phyloP scores from a whole-genome alignment of 176 grass and related monocot species.

The Oryza coarctata region DNA sequence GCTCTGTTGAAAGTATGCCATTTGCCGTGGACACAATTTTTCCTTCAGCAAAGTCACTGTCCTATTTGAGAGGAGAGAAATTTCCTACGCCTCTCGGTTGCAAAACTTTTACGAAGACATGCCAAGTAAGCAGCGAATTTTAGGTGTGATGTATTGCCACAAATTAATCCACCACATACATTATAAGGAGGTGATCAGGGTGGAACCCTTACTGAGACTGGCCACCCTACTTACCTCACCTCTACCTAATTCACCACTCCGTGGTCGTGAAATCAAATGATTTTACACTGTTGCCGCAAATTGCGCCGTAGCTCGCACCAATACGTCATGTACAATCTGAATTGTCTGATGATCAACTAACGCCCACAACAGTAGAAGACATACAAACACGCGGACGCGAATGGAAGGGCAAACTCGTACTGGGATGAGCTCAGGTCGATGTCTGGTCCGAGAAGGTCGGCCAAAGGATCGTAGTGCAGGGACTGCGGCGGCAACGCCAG shows the following conservation, averaged over 20 bases:
- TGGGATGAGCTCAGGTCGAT: slow-evolving; percentile 26
- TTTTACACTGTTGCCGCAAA: neutral
- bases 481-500: slow-evolving; percentile 37
- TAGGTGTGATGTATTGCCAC: neutral
- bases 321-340: neutral
- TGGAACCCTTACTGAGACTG: neutral
- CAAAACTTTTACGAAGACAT: neutral
- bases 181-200: neutral
- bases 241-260: neutral
- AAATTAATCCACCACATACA: neutral
- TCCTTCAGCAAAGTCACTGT: neutral
- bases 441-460: slow-evolving; percentile 52
- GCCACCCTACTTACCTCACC: neutral
- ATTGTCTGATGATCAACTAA: neutral
- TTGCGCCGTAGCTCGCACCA: neutral
- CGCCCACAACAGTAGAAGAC: neutral
- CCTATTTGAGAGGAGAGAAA: neutral
- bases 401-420: slow-evolving; percentile 23
- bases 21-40: neutral
- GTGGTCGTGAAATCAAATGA: neutral
- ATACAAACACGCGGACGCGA: neutral
- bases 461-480: slow-evolving; percentile 51
- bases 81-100: neutral
- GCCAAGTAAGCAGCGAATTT: neutral
- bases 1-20: neutral